These are phyloP conservation scores for Cladosporium sp. DNA, from an alignment of 2,329 filamentous ascomycete species.

Conservation along the genomic window DNA sequence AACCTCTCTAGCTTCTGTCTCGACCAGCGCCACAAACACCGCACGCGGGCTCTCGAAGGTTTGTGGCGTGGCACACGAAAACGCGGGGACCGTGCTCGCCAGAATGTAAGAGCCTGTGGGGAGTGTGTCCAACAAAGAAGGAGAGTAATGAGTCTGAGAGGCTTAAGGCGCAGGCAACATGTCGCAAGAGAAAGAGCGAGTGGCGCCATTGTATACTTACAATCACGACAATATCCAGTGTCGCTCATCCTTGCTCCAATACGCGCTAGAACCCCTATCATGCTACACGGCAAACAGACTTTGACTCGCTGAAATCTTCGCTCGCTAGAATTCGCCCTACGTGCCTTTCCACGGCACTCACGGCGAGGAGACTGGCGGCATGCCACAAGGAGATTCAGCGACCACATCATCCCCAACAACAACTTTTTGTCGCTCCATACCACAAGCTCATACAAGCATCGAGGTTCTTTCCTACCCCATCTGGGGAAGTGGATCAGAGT, in stretches of 20 bases:
- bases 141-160: too few relatives aligned
- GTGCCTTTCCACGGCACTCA: not conserved
- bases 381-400: not conserved
- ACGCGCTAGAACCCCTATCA: not conserved
- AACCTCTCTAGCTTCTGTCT: too few relatives aligned
- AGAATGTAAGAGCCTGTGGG: too few relatives aligned
- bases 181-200: too few relatives aligned
- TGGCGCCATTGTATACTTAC: not conserved
- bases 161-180: too few relatives aligned
- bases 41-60: too few relatives aligned
- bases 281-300: not conserved
- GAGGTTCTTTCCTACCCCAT: not conserved
- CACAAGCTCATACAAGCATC: not conserved
- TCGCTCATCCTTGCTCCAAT: not conserved
- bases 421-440: not conserved
- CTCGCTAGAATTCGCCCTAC: not conserved
- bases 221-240: not conserved
- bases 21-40: too few relatives aligned
- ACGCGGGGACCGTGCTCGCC: too few relatives aligned
- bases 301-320: not conserved
- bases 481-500: slow-evolving; percentile 6
- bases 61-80: too few relatives aligned
- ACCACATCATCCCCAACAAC: not conserved
- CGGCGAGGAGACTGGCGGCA: not conserved
- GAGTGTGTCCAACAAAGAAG: too few relatives aligned